Base-by-base conservation (phyloP, 2,329 filamentous ascomycete species). In the Fusarium sarcochroum region DNA sequence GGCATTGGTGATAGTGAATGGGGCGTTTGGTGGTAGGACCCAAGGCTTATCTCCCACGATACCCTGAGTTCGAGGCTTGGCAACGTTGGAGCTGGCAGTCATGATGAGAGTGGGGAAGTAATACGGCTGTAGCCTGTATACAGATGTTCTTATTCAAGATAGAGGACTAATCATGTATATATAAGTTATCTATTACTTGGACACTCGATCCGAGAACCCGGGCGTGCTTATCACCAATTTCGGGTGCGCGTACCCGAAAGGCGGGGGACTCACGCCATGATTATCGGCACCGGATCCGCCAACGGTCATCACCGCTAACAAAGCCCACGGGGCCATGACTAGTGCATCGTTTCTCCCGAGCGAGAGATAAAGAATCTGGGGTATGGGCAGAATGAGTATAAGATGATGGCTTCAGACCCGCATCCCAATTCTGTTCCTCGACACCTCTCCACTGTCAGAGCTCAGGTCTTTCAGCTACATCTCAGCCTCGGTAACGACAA, bases 171-270 rank as follows among this genome's bases (percentile, higher is more conserved):
- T 8, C 44, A 5, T 14, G 15, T 21, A 37, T 48, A 48, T 48
- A 48, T 48, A 37, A n/a, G 4, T n/a, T n/a, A 13, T 37, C 14
- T 25, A 37, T 20, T 21, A 5, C 13, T 41, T 18, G 6, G n/a
- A 7, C 34, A 21, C 35, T 47, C 42, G 52, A 25, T 35, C 32
- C 48, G 41, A 40, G 13, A 41, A 20, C n/a, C 21, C 11, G 6
- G 32, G 5, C 17, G 17, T 20, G 21, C 18, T 40, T 27, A 25
- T 34, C 30, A 48, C 34, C 15, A 10, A 25, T 21, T 9, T 42
- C 53, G 53, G 44, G 23, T 40, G 15, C 42, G 34, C 18, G 42
- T 25, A 57, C 23, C 38, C 45, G 34, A 50, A 50, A 46, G 46
- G 46, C 46, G 34, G 32, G 32, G 23, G 27, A 34, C 25, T 34